Evolutionary conservation across 1,284 basidiomycete genomes (phyloP).

Genomic region (Nidula niveotomentosa): DNA sequence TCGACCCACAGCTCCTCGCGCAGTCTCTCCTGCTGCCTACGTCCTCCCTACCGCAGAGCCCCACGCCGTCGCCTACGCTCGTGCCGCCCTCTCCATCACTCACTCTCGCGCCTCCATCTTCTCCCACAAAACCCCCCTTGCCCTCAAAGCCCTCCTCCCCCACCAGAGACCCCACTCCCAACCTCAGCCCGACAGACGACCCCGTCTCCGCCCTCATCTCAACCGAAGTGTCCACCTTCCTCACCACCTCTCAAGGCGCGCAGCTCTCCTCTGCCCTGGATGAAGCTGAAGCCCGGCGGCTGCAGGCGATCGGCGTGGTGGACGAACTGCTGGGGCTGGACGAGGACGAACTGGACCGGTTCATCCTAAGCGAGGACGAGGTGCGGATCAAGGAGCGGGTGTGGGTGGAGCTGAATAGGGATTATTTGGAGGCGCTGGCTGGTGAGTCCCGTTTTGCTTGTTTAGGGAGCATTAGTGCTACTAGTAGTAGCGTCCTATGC

Average conservation of each 20-base stretch:
- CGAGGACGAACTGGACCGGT: slow-evolving; percentile 90
- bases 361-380: slow-evolving; percentile 85
- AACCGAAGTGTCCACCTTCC: slow-evolving; percentile 65
- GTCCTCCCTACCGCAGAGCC: no score
- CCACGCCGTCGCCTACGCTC: no score
- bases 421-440: slow-evolving; percentile 90
- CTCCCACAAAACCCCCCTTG: no score
- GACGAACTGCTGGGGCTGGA: slow-evolving; percentile 79
- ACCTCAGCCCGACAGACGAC: no score
- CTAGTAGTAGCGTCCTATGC: slow-evolving; percentile 1
- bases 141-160: no score
- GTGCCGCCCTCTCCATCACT: no score
- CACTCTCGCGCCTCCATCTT: no score
- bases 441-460: slow-evolving; percentile 46
- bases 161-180: no score
- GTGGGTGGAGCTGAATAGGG: slow-evolving; percentile 96
- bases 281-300: slow-evolving; percentile 59
- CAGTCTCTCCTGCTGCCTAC: no score
- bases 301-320: slow-evolving; percentile 40
- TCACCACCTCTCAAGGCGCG: slow-evolving; percentile 56
- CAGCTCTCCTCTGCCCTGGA: slow-evolving; percentile 58
- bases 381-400: slow-evolving; percentile 90
- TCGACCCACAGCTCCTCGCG: no score
- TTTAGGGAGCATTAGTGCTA: no score
- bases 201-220: slow-evolving; percentile 53